phyloP scores from a whole-genome alignment of 768 basidiomycete species.

The Trametes cinnabarina region DNA sequence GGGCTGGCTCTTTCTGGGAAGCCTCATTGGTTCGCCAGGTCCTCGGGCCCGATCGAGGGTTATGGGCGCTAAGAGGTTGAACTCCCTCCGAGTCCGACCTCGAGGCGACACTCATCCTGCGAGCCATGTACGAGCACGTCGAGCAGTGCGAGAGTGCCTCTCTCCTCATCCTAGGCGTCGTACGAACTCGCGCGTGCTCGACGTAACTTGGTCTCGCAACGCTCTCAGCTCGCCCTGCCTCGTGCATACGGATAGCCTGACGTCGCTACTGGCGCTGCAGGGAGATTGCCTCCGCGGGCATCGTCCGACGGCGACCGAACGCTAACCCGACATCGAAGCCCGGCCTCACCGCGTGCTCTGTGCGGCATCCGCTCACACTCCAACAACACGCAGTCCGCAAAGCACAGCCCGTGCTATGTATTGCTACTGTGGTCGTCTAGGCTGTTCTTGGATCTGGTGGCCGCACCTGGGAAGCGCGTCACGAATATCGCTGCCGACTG shows the following conservation, averaged over 20 bases:
- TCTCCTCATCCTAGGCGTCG: neutral
- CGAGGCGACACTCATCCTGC: neutral
- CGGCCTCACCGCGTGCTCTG: neutral
- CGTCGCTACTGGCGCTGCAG: neutral
- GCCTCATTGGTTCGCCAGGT: neutral
- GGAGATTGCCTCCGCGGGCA: neutral
- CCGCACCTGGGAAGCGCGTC: no score
- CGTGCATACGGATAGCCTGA: neutral
- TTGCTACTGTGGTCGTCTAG: neutral
- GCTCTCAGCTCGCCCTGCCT: neutral
- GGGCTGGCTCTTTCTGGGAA: neutral
- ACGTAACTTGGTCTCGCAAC: neutral
- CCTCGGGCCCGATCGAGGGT: neutral
- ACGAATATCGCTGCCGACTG: no score
- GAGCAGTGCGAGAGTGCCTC: neutral
- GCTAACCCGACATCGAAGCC: constrained; percentile 6
- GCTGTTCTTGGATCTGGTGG: no score
- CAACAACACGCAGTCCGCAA: neutral
- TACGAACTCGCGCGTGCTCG: neutral
- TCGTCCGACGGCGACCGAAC: neutral
- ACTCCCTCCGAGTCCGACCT: no score
- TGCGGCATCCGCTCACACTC: neutral
- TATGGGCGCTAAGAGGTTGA: neutral
- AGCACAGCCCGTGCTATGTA: constrained; percentile 1
- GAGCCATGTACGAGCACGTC: neutral